A percentile compares a stretch with the other conserved stretches of the same genome.
phyloP scores from a whole-genome alignment of 2,329 filamentous ascomycete species.

The Periconia macrospinosa region DNA sequence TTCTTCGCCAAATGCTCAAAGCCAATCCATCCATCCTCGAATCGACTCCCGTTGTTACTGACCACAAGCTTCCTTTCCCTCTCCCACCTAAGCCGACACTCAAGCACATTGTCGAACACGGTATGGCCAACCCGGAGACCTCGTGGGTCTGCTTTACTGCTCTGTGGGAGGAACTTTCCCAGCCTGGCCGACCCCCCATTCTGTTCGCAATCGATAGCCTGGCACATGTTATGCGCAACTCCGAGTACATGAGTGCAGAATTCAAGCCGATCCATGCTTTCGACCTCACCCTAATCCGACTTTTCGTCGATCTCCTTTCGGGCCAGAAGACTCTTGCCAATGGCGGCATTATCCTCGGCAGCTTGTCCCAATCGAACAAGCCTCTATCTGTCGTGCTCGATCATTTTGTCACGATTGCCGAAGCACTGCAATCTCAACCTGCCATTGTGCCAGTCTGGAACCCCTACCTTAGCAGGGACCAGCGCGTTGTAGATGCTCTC shows the following conservation, averaged over 20 bases:
- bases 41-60: conserved; percentile 52
- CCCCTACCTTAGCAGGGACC: conserved; percentile 57
- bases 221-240: conserved; percentile 76
- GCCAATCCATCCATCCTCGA: conserved; percentile 71
- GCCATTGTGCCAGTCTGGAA: conserved; percentile 47
- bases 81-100: conserved; percentile 64
- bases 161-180: conserved; percentile 76
- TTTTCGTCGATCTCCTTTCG: conserved; percentile 71
- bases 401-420: conserved; percentile 60
- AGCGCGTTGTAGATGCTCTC: conserved; percentile 53
- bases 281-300: conserved; percentile 74
- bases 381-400: conserved; percentile 68
- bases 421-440: conserved; percentile 44
- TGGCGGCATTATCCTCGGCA: conserved; percentile 77
- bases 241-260: conserved; percentile 72
- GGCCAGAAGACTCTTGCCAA: conserved; percentile 59
- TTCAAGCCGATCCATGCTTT: conserved; percentile 81
- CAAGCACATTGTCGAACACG: conserved; percentile 67
- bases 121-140: conserved; percentile 72
- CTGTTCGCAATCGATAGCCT: conserved; percentile 79
- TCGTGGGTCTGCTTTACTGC: conserved; percentile 81
- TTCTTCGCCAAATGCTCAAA: conserved; percentile 72
- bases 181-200: conserved; percentile 60
- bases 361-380: conserved; percentile 72
- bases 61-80: conserved; percentile 62